Evolutionary conservation across 352 stramenopile genomes (phyloP).

Genomic region (Globisporangium lucens): DNA sequence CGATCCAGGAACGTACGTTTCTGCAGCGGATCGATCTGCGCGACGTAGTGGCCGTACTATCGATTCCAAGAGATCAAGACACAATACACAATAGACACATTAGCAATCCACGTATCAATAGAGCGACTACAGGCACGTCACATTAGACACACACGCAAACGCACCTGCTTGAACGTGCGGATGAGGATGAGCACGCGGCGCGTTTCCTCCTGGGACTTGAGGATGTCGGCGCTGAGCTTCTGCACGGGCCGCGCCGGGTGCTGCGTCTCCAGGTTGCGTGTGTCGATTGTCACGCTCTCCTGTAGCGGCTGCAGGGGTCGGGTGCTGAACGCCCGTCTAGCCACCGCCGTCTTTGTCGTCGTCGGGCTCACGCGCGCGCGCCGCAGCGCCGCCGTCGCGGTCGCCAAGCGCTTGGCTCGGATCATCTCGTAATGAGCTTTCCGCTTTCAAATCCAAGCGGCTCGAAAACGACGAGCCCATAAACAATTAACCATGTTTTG

Average conservation of each 20-base stretch:
- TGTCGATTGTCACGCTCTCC: slow-evolving; percentile 9
- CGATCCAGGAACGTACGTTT: slow-evolving; percentile 38
- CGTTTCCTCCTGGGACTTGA: slow-evolving; percentile 84
- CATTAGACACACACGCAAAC: not conserved
- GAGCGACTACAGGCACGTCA: not conserved
- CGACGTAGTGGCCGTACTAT: slow-evolving; percentile 83
- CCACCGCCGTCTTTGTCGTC: not conserved
- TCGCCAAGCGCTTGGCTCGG: not conserved
- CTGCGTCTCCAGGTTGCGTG: slow-evolving; percentile 17
- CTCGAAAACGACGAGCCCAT: not conserved
- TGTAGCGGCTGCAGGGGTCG: not conserved
- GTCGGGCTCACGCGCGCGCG: not conserved
- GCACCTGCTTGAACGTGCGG: slow-evolving; percentile 85
- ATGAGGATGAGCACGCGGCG: slow-evolving; percentile 79
- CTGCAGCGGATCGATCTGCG: slow-evolving; percentile 86
- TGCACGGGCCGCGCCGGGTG: slow-evolving; percentile 33
- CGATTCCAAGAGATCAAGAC: not conserved
- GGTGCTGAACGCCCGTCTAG: not conserved
- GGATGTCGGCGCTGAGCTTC: slow-evolving; percentile 72
- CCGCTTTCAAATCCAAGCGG: not conserved
- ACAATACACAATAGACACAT: not conserved
- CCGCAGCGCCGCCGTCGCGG: slow-evolving; percentile 2
- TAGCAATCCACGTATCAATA: not conserved
- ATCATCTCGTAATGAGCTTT: slow-evolving; percentile 21
- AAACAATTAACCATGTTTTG: not conserved